phyloP scores from a whole-genome alignment of 169 alveolate genomes.

The Plasmodium malariae region DNA sequence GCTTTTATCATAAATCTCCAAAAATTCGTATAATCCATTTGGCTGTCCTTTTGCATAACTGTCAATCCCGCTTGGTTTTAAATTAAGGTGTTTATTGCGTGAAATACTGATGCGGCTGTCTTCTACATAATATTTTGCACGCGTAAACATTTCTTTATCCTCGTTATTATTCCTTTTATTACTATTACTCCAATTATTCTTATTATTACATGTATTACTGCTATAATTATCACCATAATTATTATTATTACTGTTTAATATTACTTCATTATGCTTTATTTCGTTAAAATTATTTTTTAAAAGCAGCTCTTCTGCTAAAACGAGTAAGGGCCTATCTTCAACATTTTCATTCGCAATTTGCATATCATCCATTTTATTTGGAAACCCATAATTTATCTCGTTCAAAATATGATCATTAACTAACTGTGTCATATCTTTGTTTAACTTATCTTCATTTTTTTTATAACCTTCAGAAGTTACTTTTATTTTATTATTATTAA shows the following conservation, averaged over 20 bases:
- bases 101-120: background rate
- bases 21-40: conserved; percentile 27
- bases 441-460: conserved; percentile 17
- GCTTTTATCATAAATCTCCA: conserved; percentile 46
- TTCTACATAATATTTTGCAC: conserved; percentile 16
- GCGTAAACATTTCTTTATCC: conserved; percentile 2
- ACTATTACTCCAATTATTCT: no score
- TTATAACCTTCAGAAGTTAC: conserved; percentile 18
- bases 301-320: conserved; percentile 14
- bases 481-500: conserved; percentile 40
- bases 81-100: conserved; percentile 21
- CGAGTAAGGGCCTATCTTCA: background rate
- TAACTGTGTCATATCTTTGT: conserved; percentile 11
- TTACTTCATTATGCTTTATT: conserved; percentile 12
- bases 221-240: no score
- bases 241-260: conserved; percentile 21
- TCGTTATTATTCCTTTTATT: no score
- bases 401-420: conserved; percentile 10
- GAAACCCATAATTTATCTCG: conserved; percentile 17
- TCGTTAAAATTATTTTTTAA: conserved; percentile 29
- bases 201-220: no score
- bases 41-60: conserved; percentile 18
- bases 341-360: conserved; percentile 29
- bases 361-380: conserved; percentile 15
- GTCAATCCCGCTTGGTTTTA: conserved; percentile 7